Evolutionary conservation across 495 filamentous ascomycete species (phyloP).

Genomic region (Aspergillus wentii): DNA sequence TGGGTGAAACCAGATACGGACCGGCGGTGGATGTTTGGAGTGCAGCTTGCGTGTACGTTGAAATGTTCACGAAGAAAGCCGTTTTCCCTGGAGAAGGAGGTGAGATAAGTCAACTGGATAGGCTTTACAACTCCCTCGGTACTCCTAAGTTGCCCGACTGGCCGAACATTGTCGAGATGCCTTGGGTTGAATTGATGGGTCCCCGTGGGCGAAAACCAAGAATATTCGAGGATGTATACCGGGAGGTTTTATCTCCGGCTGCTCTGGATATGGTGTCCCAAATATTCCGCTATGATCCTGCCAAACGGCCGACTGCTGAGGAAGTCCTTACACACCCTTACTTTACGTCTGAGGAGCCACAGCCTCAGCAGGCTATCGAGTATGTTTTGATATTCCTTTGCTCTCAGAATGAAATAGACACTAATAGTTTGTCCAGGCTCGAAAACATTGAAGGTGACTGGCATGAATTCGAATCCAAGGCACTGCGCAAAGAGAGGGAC

Average conservation of each 20-base stretch:
- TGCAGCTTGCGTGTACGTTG: slow-evolving; percentile 92
- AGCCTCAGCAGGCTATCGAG: slow-evolving; percentile 74
- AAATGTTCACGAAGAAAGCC: slow-evolving; percentile 92
- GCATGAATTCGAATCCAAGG: slow-evolving; percentile 99
- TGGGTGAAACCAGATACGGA: slow-evolving; percentile 93
- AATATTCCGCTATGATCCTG: slow-evolving; percentile 86
- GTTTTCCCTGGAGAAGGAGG: slow-evolving; percentile 94
- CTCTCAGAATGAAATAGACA: slow-evolving; percentile 16
- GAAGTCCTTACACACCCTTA: slow-evolving; percentile 88
- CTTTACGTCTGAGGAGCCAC: slow-evolving; percentile 79
- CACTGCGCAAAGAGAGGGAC: slow-evolving; percentile 85
- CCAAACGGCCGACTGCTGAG: slow-evolving; percentile 75
- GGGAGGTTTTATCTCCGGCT: slow-evolving; percentile 61
- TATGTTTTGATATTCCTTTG: slow-evolving; percentile 41
- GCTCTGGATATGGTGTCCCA: slow-evolving; percentile 76
- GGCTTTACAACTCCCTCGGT: slow-evolving; percentile 88
- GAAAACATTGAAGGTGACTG: slow-evolving; percentile 87
- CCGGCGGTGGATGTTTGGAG: slow-evolving; percentile 97
- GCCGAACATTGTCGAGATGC: slow-evolving; percentile 85
- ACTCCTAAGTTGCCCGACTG: slow-evolving; percentile 81
- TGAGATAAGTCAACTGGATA: slow-evolving; percentile 93
- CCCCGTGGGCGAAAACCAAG: slow-evolving; percentile 69
- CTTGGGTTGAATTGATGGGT: slow-evolving; percentile 89
- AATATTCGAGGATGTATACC: slow-evolving; percentile 80
- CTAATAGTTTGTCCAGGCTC: slow-evolving; percentile 49